Percentiles rank a stretch among this genome's conserved stretches.
These are phyloP conservation scores for Cordia subcordata DNA, from an alignment of 257 asterid species.

Conservation along the genomic window DNA sequence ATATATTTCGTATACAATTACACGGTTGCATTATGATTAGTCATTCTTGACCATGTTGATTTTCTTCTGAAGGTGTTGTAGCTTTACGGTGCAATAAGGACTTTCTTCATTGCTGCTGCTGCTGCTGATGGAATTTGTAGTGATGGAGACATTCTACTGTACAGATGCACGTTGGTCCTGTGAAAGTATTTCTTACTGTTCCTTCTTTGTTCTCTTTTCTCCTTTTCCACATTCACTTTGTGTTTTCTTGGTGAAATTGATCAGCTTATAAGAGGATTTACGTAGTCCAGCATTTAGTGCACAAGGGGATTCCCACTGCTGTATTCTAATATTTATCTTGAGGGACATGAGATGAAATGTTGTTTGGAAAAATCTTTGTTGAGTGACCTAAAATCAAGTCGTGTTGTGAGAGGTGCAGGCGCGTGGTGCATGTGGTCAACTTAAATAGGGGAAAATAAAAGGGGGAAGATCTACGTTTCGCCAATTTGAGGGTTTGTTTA, in stretches of 20 bases:
- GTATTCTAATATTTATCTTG: too few relatives aligned
- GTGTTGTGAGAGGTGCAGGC: too few relatives aligned
- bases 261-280: neutral
- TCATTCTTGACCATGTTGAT: neutral
- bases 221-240: neutral
- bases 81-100: neutral
- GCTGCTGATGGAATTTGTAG: neutral
- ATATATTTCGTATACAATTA: neutral
- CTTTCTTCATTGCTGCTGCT: neutral
- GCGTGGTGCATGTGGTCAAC: too few relatives aligned
- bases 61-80: slow-evolving; percentile 2
- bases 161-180: neutral
- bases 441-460: too few relatives aligned
- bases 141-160: neutral
- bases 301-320: too few relatives aligned
- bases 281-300: too few relatives aligned
- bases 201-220: neutral
- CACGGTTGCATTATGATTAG: neutral
- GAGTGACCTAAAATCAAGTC: too few relatives aligned
- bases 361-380: too few relatives aligned
- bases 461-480: too few relatives aligned
- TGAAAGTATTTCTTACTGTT: too few relatives aligned
- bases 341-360: too few relatives aligned
- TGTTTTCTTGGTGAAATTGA: neutral
- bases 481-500: too few relatives aligned